Percentiles rank a stretch among this genome's conserved stretches.
phyloP scores from a whole-genome alignment of 108 stramenopile species.

The Chaetoceros muelleri region DNA sequence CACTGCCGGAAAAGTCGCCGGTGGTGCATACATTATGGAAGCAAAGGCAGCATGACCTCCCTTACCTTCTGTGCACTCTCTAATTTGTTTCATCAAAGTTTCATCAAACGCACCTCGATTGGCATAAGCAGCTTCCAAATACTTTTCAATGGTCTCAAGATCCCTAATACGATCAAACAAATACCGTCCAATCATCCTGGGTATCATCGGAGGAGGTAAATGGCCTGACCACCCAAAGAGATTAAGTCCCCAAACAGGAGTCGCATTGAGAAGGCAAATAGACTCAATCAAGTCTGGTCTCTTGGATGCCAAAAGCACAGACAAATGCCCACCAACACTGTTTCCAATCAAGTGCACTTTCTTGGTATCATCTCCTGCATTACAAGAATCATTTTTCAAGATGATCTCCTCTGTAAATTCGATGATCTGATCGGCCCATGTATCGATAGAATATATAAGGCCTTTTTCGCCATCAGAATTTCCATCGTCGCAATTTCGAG shows the following conservation, averaged over 20 bases:
- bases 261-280: conserved; percentile 64
- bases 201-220: conserved; percentile 50
- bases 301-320: conserved; percentile 35
- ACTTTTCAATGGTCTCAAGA: conserved; percentile 44
- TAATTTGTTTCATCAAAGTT: conserved; percentile 37
- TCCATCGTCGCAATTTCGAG: conserved; percentile 58
- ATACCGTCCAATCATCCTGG: conserved; percentile 40
- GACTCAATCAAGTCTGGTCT: conserved; percentile 40
- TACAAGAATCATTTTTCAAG: conserved; percentile 10
- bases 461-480: conserved; percentile 34
- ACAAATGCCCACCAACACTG: conserved; percentile 65
- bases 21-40: conserved; percentile 64
- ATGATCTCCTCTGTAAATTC: conserved; percentile 47
- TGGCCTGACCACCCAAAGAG: conserved; percentile 62
- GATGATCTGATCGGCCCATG: conserved; percentile 63
- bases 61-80: conserved; percentile 54
- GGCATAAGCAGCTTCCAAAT: conserved; percentile 44
- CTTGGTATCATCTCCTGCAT: background rate
- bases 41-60: conserved; percentile 85
- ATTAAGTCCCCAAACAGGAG: conserved; percentile 83
- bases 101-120: conserved; percentile 36
- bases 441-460: conserved; percentile 54
- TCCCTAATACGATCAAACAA: conserved; percentile 64
- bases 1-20: conserved; percentile 17
- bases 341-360: conserved; percentile 71